Evolutionary conservation across 495 filamentous ascomycete species (phyloP), one percentile per base, ranked within the genome.

Genomic region (Podospora australis): DNA sequence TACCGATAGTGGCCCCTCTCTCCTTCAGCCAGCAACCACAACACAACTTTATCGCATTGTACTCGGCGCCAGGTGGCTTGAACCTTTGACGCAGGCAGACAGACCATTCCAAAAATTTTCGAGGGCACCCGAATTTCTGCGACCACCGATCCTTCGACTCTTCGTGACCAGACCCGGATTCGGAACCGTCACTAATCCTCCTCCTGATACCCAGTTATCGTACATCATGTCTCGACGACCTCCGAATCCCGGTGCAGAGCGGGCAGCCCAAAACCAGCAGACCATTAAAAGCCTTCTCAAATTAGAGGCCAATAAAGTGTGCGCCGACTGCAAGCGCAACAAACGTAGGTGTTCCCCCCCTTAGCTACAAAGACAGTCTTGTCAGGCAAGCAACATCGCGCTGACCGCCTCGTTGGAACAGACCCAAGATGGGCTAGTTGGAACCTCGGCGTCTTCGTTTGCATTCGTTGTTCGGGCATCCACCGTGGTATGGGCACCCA

Each of bases 401-500:
- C 53, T 64, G 39, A 67, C 50, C 30, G 9, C 10, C 35, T 30
- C 17, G 17, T 5, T 21, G 39, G n/a, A 41, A 24, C 62, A 95
- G 88, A 95, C 70, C 94, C 92, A 50, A 80, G 94, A 83, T 98
- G 92, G 92, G 92, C 94, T 2, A 94, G 88, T 57, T 97, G 92
- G 90, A 96, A 96, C 62, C 67, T 95, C 44, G 90, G 90, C 44
- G 82, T 97, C 56, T 98, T 98, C 62, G 73, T 98, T 55, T 98
- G 92, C 70, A 97, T 98, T 62, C 86, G 91, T 49, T 98, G 92
- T 66, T 97, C 94, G 7, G 92, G 92, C 54, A 96, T 98, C 59
- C 92, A 98, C 69, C 85, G 92, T 57, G 89, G 90, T 36, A 96
- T 98, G 89, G 92, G 92, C 59, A 97, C 92, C 36, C 92, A 98